These are phyloP conservation scores for Coemansia sp. DNA, from an alignment of 192 early-diverging fungal species.

Conservation along the genomic window DNA sequence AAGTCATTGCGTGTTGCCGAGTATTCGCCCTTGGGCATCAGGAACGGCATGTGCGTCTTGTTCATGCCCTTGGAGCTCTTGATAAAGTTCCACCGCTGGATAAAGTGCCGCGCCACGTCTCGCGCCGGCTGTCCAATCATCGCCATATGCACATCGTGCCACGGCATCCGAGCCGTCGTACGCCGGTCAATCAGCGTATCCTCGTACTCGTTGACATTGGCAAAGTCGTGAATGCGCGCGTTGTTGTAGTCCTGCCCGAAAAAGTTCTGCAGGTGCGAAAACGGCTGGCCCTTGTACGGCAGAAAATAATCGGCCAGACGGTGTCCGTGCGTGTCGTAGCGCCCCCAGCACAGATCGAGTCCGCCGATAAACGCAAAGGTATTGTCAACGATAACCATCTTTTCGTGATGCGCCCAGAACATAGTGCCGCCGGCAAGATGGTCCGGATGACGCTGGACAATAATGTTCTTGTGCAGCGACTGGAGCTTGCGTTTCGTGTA, in stretches of 20 bases:
- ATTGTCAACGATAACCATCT: slow-evolving; percentile 77
- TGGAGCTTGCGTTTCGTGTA: slow-evolving; percentile 73
- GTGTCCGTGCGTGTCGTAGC: slow-evolving; percentile 81
- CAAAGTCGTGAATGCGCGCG: slow-evolving; percentile 78
- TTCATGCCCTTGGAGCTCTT: slow-evolving; percentile 68
- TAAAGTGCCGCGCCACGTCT: slow-evolving; percentile 81
- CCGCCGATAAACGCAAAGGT: slow-evolving; percentile 83
- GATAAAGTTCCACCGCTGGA: slow-evolving; percentile 86
- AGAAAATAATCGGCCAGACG: slow-evolving; percentile 66
- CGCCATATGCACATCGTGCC: slow-evolving; percentile 82
- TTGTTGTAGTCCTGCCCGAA: slow-evolving; percentile 85
- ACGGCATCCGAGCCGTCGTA: slow-evolving; percentile 73
- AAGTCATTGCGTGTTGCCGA: slow-evolving; percentile 57
- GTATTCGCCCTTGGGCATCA: slow-evolving; percentile 69
- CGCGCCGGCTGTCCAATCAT: slow-evolving; percentile 75
- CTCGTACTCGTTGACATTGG: slow-evolving; percentile 54
- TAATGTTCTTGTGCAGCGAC: slow-evolving; percentile 69
- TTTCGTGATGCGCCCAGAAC: slow-evolving; percentile 87
- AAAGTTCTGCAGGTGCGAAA: slow-evolving; percentile 50
- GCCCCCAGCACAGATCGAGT: slow-evolving; percentile 82
- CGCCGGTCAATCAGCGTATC: slow-evolving; percentile 54
- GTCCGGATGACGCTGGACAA: slow-evolving; percentile 83
- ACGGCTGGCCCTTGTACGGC: slow-evolving; percentile 45
- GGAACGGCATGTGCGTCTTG: slow-evolving; percentile 57
- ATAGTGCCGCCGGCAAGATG: slow-evolving; percentile 66